phyloP scores from a whole-genome alignment of 371 early-diverging fungal genomes.

The Rhizopus stolonifer region DNA sequence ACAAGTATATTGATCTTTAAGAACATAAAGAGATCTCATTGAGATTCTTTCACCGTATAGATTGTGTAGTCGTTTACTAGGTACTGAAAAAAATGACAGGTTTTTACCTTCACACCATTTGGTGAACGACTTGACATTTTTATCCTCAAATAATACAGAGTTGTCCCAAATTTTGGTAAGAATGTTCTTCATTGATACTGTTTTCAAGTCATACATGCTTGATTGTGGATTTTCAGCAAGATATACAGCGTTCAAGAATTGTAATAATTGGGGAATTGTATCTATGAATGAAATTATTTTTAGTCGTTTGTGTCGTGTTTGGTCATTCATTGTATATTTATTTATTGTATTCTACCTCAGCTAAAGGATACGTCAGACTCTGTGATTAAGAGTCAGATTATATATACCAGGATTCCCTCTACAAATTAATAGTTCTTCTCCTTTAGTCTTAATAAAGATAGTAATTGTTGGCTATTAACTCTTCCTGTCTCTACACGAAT shows the following conservation, averaged over 20 bases:
- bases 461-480: too few species aligned
- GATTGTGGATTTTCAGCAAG: neutral
- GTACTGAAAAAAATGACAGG: constrained; percentile 8
- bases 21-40: constrained; percentile 7
- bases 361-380: too few species aligned
- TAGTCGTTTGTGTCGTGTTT: constrained; percentile 1
- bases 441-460: too few species aligned
- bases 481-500: too few species aligned
- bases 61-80: constrained; percentile 1
- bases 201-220: neutral
- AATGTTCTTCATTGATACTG: neutral
- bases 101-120: neutral
- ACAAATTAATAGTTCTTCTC: too few species aligned
- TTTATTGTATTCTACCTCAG: too few species aligned
- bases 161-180: neutral
- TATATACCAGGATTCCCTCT: too few species aligned
- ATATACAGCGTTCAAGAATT: neutral
- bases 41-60: neutral
- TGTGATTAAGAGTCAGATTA: too few species aligned
- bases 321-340: too few species aligned
- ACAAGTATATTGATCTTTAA: constrained; percentile 10
- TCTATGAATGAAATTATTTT: constrained; percentile 1
- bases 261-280: constrained; percentile 1
- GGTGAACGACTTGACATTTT: neutral
- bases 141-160: neutral